These are phyloP conservation scores for Ulota crispa DNA, from an alignment of 225 moss, liverwort and hornwort species.

Conservation along the genomic window DNA sequence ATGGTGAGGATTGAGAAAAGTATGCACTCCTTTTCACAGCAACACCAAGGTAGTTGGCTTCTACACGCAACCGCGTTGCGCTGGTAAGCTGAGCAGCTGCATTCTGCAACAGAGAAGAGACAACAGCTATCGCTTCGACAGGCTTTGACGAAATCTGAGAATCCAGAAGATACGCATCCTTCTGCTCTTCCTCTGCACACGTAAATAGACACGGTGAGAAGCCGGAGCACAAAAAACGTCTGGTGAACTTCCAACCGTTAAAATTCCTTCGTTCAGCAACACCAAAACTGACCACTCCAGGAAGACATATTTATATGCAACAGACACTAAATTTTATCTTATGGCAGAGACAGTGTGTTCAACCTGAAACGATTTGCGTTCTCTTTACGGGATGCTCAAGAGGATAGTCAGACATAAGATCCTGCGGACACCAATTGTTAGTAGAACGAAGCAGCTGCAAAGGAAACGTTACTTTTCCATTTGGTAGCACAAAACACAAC, in stretches of 20 bases:
- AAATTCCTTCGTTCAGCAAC: neutral
- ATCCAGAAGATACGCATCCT: slow-evolving; percentile 1
- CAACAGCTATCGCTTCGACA: slow-evolving; percentile 20
- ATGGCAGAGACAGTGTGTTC: neutral
- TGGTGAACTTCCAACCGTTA: neutral
- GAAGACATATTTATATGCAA: neutral
- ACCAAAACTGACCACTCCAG: neutral
- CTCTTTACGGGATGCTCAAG: slow-evolving; percentile 16
- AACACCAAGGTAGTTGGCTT: slow-evolving; percentile 25
- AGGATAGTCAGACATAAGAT: slow-evolving; percentile 38
- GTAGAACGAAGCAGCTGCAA: neutral
- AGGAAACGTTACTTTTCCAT: neutral
- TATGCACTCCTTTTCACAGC: slow-evolving; percentile 43
- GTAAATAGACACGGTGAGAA: neutral
- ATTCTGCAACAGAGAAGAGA: slow-evolving; percentile 29
- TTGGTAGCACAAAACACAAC: neutral
- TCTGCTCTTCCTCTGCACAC: slow-evolving; percentile 33
- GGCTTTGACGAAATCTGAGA: neutral
- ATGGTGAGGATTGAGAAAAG: slow-evolving; percentile 42
- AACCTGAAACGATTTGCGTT: slow-evolving; percentile 32
- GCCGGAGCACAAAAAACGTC: neutral
- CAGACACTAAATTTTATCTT: neutral
- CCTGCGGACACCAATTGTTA: slow-evolving; percentile 29
- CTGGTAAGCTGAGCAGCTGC: slow-evolving; percentile 19
- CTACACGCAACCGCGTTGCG: slow-evolving; percentile 22